Conservation (phyloP, 2,329 filamentous ascomycete species). For the Drechmeria coniospora region DNA sequence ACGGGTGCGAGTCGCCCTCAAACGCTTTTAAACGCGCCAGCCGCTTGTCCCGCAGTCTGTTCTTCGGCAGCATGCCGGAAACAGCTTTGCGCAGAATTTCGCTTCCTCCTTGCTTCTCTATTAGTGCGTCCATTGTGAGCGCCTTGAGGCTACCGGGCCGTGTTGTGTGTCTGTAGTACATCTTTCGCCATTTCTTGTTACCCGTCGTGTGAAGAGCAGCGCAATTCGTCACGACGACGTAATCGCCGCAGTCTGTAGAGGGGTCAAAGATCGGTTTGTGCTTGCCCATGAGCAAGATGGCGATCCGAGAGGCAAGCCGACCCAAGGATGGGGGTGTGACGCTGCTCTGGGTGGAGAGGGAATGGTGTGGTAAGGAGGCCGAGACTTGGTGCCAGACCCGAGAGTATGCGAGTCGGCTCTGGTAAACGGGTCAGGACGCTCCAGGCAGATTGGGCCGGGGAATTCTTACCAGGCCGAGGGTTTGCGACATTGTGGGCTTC, state of each 20-base stretch:
- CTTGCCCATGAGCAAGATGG: constrained; percentile 87
- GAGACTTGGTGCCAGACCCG: constrained; percentile 84
- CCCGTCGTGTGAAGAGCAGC: constrained; percentile 76
- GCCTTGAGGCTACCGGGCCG: constrained; percentile 72
- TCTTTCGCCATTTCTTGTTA: constrained; percentile 85
- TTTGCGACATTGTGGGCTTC: constrained; percentile 63
- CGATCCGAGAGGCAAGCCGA: constrained; percentile 77
- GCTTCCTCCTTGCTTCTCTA: constrained; percentile 83
- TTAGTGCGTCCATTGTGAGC: constrained; percentile 89
- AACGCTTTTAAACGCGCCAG: constrained; percentile 87
- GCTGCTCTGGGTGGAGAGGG: constrained; percentile 39
- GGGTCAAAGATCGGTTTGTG: constrained; percentile 97
- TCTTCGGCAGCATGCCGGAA: constrained; percentile 95
- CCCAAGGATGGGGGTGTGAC: constrained; percentile 67
- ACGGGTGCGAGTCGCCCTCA: constrained; percentile 83
- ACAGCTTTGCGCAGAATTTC: constrained; percentile 88
- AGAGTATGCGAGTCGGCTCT: constrained; percentile 95
- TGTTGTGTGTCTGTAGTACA: constrained; percentile 90
- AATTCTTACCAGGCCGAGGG: constrained; percentile 50
- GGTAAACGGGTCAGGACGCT: constrained; percentile 2
- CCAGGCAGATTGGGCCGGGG: not conserved
- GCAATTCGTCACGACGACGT: constrained; percentile 89
- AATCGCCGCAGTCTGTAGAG: constrained; percentile 96
- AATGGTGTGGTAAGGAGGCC: constrained; percentile 50
- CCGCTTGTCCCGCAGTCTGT: constrained; percentile 74